Conservation (phyloP, 163 green algal species). For the Chloromonas sp. region DNA sequence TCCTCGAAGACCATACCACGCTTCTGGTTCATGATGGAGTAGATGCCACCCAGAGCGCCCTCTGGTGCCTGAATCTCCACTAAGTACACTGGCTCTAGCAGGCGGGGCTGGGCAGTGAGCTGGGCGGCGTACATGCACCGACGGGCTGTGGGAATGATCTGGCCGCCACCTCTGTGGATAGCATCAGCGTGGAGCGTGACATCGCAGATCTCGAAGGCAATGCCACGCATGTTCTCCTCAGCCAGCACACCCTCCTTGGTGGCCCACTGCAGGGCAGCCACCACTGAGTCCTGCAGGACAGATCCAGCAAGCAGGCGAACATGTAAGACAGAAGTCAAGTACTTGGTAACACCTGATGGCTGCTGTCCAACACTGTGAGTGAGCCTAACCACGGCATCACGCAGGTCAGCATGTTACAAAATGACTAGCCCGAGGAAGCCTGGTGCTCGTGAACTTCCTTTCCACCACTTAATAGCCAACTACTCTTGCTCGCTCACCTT, state of each 20-base stretch:
- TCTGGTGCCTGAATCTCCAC: slow-evolving; percentile 99
- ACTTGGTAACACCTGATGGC: too few species aligned
- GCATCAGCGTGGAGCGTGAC: slow-evolving; percentile 96
- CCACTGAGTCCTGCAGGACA: slow-evolving; percentile 64
- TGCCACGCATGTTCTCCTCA: slow-evolving; percentile 99
- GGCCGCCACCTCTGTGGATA: slow-evolving; percentile 96
- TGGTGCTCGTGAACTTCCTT: too few species aligned
- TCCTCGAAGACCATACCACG: slow-evolving; percentile 98
- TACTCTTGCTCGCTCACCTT: slow-evolving; percentile 48
- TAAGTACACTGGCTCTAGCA: slow-evolving; percentile 97
- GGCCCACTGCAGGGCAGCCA: slow-evolving; percentile 98
- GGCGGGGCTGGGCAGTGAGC: slow-evolving; percentile 84
- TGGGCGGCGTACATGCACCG: slow-evolving; percentile 90
- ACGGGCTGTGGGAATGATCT: slow-evolving; percentile 96
- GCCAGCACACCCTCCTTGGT: slow-evolving; percentile 93
- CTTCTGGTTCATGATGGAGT: slow-evolving; percentile 98
- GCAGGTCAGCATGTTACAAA: too few species aligned
- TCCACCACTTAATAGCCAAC: background rate
- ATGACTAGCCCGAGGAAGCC: too few species aligned
- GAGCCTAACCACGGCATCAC: too few species aligned
- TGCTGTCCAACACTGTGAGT: too few species aligned
- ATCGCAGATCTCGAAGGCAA: slow-evolving; percentile 91
- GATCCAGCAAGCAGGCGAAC: too few species aligned
- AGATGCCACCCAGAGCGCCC: slow-evolving; percentile 91
- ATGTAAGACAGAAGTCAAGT: too few species aligned